Percentiles rank a stretch among this genome's conserved stretches.
Conservation (phyloP, 805 yeast species). For the Starmerella tilneyi region DNA sequence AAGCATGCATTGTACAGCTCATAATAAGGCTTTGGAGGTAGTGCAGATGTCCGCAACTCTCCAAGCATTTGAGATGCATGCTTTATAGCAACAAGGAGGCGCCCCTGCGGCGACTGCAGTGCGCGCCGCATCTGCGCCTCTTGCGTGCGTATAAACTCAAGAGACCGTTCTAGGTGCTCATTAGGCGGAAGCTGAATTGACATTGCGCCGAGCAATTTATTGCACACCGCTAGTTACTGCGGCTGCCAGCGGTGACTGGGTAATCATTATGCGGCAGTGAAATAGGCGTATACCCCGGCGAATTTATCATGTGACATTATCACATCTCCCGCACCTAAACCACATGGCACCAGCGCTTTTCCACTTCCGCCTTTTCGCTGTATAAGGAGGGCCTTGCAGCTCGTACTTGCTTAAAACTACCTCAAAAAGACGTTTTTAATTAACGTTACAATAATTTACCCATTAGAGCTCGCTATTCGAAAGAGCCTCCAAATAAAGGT, state of each 20-base stretch:
- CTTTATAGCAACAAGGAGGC: slow-evolving; percentile 76
- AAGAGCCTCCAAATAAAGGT: slow-evolving; percentile 18
- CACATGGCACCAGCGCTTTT: too few relatives aligned
- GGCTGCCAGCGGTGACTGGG: too few relatives aligned
- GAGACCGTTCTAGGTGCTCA: slow-evolving; percentile 37
- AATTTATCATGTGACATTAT: too few relatives aligned
- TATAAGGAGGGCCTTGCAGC: too few relatives aligned
- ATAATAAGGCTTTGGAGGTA: slow-evolving; percentile 86
- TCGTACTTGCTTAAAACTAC: too few relatives aligned
- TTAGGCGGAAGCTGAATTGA: slow-evolving; percentile 3
- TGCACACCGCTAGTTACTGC: slow-evolving; percentile 1
- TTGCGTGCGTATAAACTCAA: slow-evolving; percentile 53
- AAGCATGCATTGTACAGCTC: slow-evolving; percentile 76
- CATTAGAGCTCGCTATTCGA: slow-evolving; percentile 3
- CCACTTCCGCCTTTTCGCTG: too few relatives aligned
- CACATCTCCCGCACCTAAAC: too few relatives aligned
- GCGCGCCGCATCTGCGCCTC: slow-evolving; percentile 66
- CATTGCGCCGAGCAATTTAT: not conserved
- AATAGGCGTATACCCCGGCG: too few relatives aligned
- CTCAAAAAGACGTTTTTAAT: too few relatives aligned
- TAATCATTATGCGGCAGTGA: too few relatives aligned
- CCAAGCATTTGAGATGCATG: slow-evolving; percentile 74
- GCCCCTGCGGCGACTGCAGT: slow-evolving; percentile 49
- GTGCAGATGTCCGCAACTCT: slow-evolving; percentile 64
- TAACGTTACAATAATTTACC: too few relatives aligned